Percentiles rank a stretch among this genome's conserved stretches.
These are phyloP conservation scores for Chalaropsis thielavioides DNA, from an alignment of 2,329 filamentous ascomycete species.

Conservation along the genomic window DNA sequence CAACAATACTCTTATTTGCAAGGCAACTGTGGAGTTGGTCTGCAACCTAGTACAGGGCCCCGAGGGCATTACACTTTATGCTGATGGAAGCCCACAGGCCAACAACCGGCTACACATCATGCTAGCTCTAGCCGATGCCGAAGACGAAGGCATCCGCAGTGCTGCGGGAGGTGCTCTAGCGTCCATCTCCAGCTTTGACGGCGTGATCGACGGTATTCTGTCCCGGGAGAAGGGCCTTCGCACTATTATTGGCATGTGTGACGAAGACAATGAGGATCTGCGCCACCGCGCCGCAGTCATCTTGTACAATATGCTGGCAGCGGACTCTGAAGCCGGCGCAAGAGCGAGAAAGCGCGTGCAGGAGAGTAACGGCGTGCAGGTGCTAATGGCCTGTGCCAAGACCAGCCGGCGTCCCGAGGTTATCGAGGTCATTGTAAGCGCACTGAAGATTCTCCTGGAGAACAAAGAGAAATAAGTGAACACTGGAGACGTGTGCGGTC, in stretches of 20 bases:
- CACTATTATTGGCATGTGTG: slow-evolving; percentile 67
- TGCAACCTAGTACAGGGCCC: slow-evolving; percentile 73
- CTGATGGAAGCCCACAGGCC: slow-evolving; percentile 51
- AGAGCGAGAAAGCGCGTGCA: slow-evolving; percentile 46
- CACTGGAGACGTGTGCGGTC: background rate
- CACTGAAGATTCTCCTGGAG: slow-evolving; percentile 52
- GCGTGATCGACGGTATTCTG: slow-evolving; percentile 56
- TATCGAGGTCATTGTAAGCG: slow-evolving; percentile 54
- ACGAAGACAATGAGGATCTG: slow-evolving; percentile 55
- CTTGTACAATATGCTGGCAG: slow-evolving; percentile 55
- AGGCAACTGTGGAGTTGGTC: slow-evolving; percentile 74
- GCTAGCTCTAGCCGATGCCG: slow-evolving; percentile 73
- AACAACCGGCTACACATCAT: slow-evolving; percentile 67
- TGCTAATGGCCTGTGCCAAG: slow-evolving; percentile 55
- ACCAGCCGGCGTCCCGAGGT: slow-evolving; percentile 55
- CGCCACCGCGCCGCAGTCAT: slow-evolving; percentile 61
- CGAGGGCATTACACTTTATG: slow-evolving; percentile 53
- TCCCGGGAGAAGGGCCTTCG: slow-evolving; percentile 56
- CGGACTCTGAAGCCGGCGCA: slow-evolving; percentile 50
- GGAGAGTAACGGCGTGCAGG: slow-evolving; percentile 48
- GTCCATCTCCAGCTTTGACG: slow-evolving; percentile 65
- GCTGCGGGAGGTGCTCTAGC: slow-evolving; percentile 83
- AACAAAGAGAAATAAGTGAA: slow-evolving; percentile 21
- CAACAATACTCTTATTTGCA: slow-evolving; percentile 59
- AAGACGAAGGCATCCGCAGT: slow-evolving; percentile 62